Base-by-base conservation (phyloP, 1,284 basidiomycete genomes). In the Moesziomyces sp. region DNA sequence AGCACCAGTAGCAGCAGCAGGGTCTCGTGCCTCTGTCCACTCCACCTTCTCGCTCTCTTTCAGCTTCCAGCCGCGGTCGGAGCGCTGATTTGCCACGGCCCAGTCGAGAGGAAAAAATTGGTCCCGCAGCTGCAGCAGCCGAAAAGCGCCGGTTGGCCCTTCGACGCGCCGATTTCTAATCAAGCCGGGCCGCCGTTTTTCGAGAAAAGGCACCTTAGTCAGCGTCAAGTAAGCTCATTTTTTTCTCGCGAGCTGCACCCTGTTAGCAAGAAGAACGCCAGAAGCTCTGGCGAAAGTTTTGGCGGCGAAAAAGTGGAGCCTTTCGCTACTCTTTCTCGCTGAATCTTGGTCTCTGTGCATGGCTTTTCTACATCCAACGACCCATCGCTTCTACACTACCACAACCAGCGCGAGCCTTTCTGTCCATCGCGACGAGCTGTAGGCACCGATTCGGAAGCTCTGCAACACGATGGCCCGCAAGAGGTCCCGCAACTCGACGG, bases 391-490 rank as follows among this genome's bases (percentile, higher is more conserved):
- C 30, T 13, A 33, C 13, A 33, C 30, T 10, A 38, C 35, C 1
- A 38, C 14, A 4, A 16, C 35, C 35, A 18, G 14, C 14, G 16
- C 35, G 10, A 16, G 10, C 14, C 7, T 4, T 38, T 16, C 35
- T 38, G 4, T 11, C 14, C 14, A 38, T 5, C 35, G 9, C 30
- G 46, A 35, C 46, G 38, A 46, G 35, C 38, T 56, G 14, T 38
- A 18, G 35, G 35, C 13, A 16, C 35, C 13, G 14, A 38, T 4
- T 38, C 35, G 2, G 33, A 14, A 10, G 35, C 35, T 18, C 38
- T 40, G 38, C 18, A 6, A 52, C 46, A 54, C 11, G 33, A 72
- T 72, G 69, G 69, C 58, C 28, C 54, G 62, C 40, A 72, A 72
- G 52, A 61, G 69, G 63, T 66, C 69, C 13, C 61, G 62, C 18